Evolutionary conservation across 225 moss, liverwort and hornwort genomes (phyloP).

Genomic region (Takakia lepidozioides): DNA sequence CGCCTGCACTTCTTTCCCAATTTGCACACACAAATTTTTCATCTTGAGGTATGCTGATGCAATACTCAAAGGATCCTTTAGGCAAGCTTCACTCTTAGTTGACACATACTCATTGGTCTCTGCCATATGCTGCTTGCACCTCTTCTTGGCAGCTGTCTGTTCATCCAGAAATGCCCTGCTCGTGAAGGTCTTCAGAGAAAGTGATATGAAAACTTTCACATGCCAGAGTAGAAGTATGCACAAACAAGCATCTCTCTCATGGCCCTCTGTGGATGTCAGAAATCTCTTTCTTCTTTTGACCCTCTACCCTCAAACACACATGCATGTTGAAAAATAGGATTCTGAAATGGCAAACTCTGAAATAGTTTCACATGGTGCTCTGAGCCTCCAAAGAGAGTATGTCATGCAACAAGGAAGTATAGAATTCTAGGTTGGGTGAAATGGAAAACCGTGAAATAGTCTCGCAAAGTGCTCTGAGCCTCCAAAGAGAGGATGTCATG

Average conservation of each 20-base stretch:
- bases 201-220: not conserved
- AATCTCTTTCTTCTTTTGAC: not conserved
- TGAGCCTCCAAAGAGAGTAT: not conserved
- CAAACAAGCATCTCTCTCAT: not conserved
- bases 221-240: too few relatives aligned
- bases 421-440: not conserved
- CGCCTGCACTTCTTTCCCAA: slow-evolving; percentile 75
- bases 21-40: slow-evolving; percentile 65
- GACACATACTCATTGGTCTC: slow-evolving; percentile 95
- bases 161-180: not conserved
- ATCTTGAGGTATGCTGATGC: slow-evolving; percentile 90
- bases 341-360: not conserved
- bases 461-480: slow-evolving; percentile 58
- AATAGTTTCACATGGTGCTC: not conserved
- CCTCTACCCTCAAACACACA: not conserved
- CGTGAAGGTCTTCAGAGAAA: not conserved
- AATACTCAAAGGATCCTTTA: slow-evolving; percentile 91
- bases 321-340: not conserved
- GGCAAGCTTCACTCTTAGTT: slow-evolving; percentile 69
- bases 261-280: not conserved
- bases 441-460: slow-evolving; percentile 76
- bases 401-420: not conserved
- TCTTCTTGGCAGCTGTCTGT: slow-evolving; percentile 83
- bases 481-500: slow-evolving; percentile 91
- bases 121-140: slow-evolving; percentile 87